Base-by-base conservation (phyloP, 2,329 filamentous ascomycete species). In the Orbilia oligospora region DNA sequence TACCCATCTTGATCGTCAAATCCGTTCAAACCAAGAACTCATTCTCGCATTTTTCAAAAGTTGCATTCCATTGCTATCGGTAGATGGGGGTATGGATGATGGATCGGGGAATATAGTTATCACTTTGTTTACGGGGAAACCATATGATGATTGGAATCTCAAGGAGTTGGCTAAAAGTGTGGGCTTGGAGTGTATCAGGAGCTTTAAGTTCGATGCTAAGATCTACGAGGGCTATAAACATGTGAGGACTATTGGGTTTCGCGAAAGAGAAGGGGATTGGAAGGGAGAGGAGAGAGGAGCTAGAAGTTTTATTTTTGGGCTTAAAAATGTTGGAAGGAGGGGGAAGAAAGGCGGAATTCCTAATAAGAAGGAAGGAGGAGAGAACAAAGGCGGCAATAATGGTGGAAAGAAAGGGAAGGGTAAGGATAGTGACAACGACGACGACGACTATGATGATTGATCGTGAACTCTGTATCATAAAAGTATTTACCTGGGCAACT, bases 141-240 rank as follows among this genome's bases (percentile, higher is more conserved):
- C 96, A 0, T 99, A 99, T 84, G 95, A 93, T 1, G 88, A 97
- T 0, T 99, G 96, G 96, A 97, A 98, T 85, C 88, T 98, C 27
- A 89, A 91, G 41, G 76, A 72, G 20, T 36, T 79, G 70, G 95
- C 97, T 1, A 88, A 95, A 5, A 93, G 97, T 84, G 87, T 88
- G 3, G 92, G 92, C 4, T 85, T 95, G 64, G 88, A 89, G 82
- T 91, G 94, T 41, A 87, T 90, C 81, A 86, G 88, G 82, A 93
- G 91, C 83, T 94, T 92, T 83, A 86, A 85, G 72, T 96, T 96
- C 83, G 87, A 89, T 80, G 87, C 89, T 4, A 85, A 82, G 16
- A 89, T 88, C 24, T 96, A 95, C 83, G 91, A 91, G 0, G 91
- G 91, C 0, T 96, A 96, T 83, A 87, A 84, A 77, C 92, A 95